These are phyloP conservation scores for Ceriops zippeliana DNA, from an alignment of 345 rosid species.

Conservation along the genomic window DNA sequence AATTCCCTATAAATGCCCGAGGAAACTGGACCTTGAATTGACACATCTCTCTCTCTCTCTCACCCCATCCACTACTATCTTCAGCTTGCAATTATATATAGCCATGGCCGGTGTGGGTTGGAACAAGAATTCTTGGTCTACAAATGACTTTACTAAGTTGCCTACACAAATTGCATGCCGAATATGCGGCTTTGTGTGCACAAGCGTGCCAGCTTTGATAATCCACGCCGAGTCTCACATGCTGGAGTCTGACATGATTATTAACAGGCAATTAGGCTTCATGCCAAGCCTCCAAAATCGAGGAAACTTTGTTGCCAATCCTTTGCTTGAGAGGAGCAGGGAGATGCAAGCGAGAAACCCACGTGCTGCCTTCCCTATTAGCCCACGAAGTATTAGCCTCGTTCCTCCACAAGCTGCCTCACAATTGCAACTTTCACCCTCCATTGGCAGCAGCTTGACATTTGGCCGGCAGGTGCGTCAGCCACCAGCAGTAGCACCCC, in stretches of 20 bases:
- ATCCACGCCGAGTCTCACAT: constrained; percentile 26
- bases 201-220: constrained; percentile 25
- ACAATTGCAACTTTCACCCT: too few species aligned
- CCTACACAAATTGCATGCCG: constrained; percentile 31
- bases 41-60: background rate
- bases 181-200: constrained; percentile 27
- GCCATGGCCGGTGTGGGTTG: constrained; percentile 25
- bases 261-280: background rate
- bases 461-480: background rate
- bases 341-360: too few species aligned
- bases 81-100: background rate
- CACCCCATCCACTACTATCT: background rate
- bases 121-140: constrained; percentile 8
- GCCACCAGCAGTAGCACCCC: background rate
- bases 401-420: too few species aligned
- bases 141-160: constrained; percentile 4
- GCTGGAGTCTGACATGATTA: background rate
- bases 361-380: too few species aligned
- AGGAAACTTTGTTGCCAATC: background rate
- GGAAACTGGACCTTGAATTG: too few species aligned
- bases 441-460: too few species aligned
- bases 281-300: background rate
- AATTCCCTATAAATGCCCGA: too few species aligned
- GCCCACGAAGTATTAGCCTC: too few species aligned
- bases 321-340: too few species aligned